phyloP scores from a whole-genome alignment of 352 stramenopile genomes.

The Globisporangium carolinianum region DNA sequence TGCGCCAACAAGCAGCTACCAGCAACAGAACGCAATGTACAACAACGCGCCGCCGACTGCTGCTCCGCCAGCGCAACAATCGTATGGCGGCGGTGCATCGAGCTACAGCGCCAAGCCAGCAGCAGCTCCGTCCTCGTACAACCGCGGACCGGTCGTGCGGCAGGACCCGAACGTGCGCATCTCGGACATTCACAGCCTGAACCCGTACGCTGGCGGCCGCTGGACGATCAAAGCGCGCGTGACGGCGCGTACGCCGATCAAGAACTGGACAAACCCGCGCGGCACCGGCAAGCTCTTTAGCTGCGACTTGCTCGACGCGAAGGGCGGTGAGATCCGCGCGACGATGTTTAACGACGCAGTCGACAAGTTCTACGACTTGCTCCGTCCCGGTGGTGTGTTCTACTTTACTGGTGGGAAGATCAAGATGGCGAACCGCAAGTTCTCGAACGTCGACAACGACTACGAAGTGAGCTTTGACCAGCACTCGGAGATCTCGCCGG shows the following conservation, averaged over 20 bases:
- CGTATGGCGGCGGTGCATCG: constrained; percentile 10
- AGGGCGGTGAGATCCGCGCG: constrained; percentile 93
- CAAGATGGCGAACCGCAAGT: constrained; percentile 98
- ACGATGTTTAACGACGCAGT: constrained; percentile 99
- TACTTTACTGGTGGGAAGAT: constrained; percentile 93
- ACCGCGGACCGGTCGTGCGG: constrained; percentile 73
- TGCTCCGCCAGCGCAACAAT: constrained; percentile 4
- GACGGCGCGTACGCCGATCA: constrained; percentile 90
- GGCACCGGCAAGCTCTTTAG: constrained; percentile 96
- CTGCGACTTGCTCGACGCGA: constrained; percentile 93
- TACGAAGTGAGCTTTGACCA: constrained; percentile 98
- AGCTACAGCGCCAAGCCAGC: constrained; percentile 17
- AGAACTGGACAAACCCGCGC: constrained; percentile 94
- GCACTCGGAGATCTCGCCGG: constrained; percentile 91
- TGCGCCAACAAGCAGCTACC: constrained; percentile 15
- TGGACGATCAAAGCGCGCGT: constrained; percentile 97
- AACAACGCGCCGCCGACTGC: constrained; percentile 22
- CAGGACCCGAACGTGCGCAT: constrained; percentile 78
- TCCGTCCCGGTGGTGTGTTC: constrained; percentile 89
- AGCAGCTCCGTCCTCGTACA: constrained; percentile 28
- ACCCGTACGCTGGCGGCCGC: constrained; percentile 90
- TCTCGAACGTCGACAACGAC: constrained; percentile 94
- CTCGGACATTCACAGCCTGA: constrained; percentile 87
- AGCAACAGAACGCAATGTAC: constrained; percentile 30
- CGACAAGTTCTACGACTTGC: constrained; percentile 94